Percentiles rank a stretch among this genome's conserved stretches.
Conservation (phyloP, 192 early-diverging fungal genomes). For the Chytriomyces confervae region DNA sequence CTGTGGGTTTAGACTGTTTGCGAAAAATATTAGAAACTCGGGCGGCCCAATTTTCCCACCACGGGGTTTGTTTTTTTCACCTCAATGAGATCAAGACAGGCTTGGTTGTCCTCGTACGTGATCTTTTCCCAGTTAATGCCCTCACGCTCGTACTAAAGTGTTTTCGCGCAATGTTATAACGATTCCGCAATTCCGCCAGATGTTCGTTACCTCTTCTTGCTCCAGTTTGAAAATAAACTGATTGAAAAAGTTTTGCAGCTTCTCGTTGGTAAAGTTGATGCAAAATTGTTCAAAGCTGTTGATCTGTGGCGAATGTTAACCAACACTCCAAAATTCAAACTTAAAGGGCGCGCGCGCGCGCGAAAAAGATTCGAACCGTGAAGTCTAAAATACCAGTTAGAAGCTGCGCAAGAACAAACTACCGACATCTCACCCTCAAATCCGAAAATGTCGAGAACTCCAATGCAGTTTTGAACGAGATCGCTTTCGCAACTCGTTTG, state of each 20-base stretch:
- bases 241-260: conserved; percentile 62
- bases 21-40: conserved; percentile 29
- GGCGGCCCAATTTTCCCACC: not conserved
- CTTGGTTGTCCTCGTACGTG: conserved; percentile 56
- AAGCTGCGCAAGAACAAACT: not conserved
- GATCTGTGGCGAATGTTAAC: conserved; percentile 15
- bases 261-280: conserved; percentile 61
- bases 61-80: conserved; percentile 16
- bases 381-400: too few species aligned
- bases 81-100: conserved; percentile 61
- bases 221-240: conserved; percentile 67
- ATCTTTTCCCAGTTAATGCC: conserved; percentile 63
- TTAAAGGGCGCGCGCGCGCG: too few species aligned
- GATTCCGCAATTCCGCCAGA: not conserved
- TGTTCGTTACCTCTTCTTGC: conserved; percentile 55
- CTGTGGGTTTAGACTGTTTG: conserved; percentile 50
- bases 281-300: conserved; percentile 69
- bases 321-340: too few species aligned
- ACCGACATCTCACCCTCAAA: conserved; percentile 49
- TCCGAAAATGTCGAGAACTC: conserved; percentile 67
- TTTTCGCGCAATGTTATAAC: not conserved
- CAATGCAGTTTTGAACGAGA: conserved; percentile 50
- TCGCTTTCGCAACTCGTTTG: conserved; percentile 37
- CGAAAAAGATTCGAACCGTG: too few species aligned
- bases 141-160: conserved; percentile 60